Conservation (phyloP, 257 asterid genomes). For the Agastache rugosa region DNA sequence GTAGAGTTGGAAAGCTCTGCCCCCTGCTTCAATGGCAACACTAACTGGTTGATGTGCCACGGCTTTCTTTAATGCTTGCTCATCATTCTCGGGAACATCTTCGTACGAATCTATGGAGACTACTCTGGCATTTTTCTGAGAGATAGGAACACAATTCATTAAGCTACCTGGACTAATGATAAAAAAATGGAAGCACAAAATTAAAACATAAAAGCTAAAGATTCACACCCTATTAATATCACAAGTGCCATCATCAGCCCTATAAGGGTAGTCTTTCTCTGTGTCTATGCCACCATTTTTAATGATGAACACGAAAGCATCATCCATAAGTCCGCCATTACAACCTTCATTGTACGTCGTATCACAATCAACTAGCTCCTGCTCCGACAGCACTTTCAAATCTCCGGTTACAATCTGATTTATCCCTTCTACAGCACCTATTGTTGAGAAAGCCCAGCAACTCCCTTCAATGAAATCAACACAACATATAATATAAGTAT, state of each 20-base stretch:
- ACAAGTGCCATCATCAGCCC: conserved; percentile 64
- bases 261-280: conserved; percentile 81
- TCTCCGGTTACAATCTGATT: conserved; percentile 81
- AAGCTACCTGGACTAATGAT: background rate
- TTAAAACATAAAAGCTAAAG: background rate
- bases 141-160: background rate
- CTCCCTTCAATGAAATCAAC: conserved; percentile 63
- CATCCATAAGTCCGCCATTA: conserved; percentile 91
- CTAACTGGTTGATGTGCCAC: conserved; percentile 78
- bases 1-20: conserved; percentile 91
- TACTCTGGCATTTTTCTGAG: conserved; percentile 74
- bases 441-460: conserved; percentile 96
- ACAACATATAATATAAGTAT: background rate
- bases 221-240: conserved; percentile 59
- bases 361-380: conserved; percentile 88
- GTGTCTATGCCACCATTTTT: conserved; percentile 86
- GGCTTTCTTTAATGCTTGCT: conserved; percentile 76
- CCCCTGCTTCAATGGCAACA: conserved; percentile 94
- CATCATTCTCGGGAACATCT: conserved; percentile 79
- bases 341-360: conserved; percentile 70
- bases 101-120: conserved; percentile 79
- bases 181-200: background rate
- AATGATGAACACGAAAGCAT: conserved; percentile 70
- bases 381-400: conserved; percentile 68
- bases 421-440: conserved; percentile 86